Percentiles rank a stretch among this genome's conserved stretches.
These are phyloP conservation scores for Rhizopogon vulgaris DNA, from an alignment of 768 basidiomycete species.

Conservation along the genomic window DNA sequence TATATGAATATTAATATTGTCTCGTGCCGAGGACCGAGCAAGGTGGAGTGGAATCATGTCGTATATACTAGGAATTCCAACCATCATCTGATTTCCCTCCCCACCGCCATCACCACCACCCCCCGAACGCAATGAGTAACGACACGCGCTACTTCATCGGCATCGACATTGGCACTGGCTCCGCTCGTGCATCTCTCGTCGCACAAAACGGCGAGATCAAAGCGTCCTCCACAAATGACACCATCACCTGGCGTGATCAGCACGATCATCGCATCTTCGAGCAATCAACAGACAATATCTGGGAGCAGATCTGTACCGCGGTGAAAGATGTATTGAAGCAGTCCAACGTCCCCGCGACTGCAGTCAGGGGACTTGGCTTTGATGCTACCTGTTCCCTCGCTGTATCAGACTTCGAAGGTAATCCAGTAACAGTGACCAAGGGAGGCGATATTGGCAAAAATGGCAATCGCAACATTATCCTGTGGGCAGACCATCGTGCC, in stretches of 20 bases:
- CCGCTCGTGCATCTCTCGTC: slow-evolving; percentile 82
- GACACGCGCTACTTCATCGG: slow-evolving; percentile 56
- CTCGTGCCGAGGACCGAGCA: background rate
- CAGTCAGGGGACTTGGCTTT: slow-evolving; percentile 85
- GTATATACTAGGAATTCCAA: slow-evolving; percentile 2
- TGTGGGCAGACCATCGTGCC: slow-evolving; percentile 98
- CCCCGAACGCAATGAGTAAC: slow-evolving; percentile 25
- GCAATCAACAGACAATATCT: slow-evolving; percentile 89
- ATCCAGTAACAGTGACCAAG: slow-evolving; percentile 69
- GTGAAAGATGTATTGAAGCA: slow-evolving; percentile 57
- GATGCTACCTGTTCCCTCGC: slow-evolving; percentile 97
- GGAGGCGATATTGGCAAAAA: slow-evolving; percentile 54
- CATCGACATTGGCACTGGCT: slow-evolving; percentile 89
- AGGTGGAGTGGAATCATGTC: slow-evolving; percentile 10
- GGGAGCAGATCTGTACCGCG: slow-evolving; percentile 60
- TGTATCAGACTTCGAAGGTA: slow-evolving; percentile 68
- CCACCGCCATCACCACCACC: background rate
- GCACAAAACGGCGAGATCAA: slow-evolving; percentile 60
- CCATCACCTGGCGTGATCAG: slow-evolving; percentile 80
- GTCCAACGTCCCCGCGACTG: slow-evolving; percentile 46
- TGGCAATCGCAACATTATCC: slow-evolving; percentile 80
- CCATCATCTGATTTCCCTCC: slow-evolving; percentile 1
- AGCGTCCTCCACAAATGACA: slow-evolving; percentile 76
- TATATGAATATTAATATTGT: background rate
- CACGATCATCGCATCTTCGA: slow-evolving; percentile 92